Base-by-base conservation (phyloP, 192 early-diverging fungal species). In the Allomyces macrogynus region DNA sequence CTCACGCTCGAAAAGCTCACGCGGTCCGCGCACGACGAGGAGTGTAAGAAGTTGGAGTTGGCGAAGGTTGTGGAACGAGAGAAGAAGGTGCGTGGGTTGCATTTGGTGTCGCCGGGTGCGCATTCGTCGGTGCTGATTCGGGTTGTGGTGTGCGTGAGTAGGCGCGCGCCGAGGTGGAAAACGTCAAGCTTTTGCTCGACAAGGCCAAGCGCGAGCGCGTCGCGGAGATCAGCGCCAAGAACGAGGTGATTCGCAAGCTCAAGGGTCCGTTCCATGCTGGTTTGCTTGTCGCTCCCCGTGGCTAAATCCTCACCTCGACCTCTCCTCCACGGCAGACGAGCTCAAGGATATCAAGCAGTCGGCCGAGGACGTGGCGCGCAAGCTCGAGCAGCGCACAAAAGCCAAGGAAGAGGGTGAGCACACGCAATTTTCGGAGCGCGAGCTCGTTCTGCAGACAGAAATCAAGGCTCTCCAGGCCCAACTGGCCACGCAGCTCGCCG, bases 301-400 rank as follows among this genome's bases (percentile, higher is more conserved):
- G n/a, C n/a, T n/a, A n/a, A n/a, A n/a, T n/a, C n/a, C n/a, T n/a
- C n/a, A n/a, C n/a, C n/a, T n/a, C n/a, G n/a, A n/a, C n/a, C n/a
- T n/a, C n/a, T n/a, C n/a, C n/a, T n/a, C 3, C 14, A 62, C 20
- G 22, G 24, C 10, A 79, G 80, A 82, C 49, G 80, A 82, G 62
- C 67, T 82, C 12, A 66, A 76, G 57, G 72, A 78, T n/a, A 82
- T 82, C 62, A 82, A 82, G 64, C 77, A 82, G 23, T 71, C 78
- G 64, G 80, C 80, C 1, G 80, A 82, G 67, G 80, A 82, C 24
- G 70, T 78, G n/a, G 78, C 80, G n/a, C 78, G 72, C 62, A 69
- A 73, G 60, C 66, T 80, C 4, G 80, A 82, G 67, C 67, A 64
- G 32, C 71, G 75, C 18, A 81, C 80, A 0, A 82, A 82, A 62